phyloP scores from a whole-genome alignment of 1,284 basidiomycete genomes.

The Apiotrichum domesticum region DNA sequence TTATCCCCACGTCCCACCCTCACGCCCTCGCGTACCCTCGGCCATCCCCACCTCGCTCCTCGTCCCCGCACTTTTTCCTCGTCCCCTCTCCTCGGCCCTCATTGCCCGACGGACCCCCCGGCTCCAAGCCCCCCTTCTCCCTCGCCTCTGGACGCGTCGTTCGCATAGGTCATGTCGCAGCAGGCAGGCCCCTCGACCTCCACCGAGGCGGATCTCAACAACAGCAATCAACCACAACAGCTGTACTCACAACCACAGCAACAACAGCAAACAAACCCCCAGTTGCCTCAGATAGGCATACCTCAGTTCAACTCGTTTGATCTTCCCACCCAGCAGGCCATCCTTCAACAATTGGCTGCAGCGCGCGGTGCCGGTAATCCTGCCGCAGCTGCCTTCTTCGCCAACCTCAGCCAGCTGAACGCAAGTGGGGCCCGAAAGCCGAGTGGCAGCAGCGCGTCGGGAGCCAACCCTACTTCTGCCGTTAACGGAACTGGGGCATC shows the following conservation, averaged over 20 bases:
- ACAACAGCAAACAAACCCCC: neutral
- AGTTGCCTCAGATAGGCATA: neutral
- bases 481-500: neutral
- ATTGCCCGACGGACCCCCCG: too few relatives aligned
- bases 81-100: too few relatives aligned
- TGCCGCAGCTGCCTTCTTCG: conserved; percentile 7
- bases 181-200: conserved; percentile 10
- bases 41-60: too few relatives aligned
- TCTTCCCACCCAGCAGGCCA: conserved; percentile 7
- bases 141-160: neutral
- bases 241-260: neutral
- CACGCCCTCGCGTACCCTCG: neutral
- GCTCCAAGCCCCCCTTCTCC: neutral
- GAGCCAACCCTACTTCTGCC: neutral
- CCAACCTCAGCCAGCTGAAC: conserved; percentile 6
- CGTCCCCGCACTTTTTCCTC: too few relatives aligned
- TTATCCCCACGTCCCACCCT: neutral
- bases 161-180: conserved; percentile 8
- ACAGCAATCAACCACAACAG: neutral
- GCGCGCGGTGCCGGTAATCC: conserved; percentile 3
- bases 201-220: neutral
- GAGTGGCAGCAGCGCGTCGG: neutral
- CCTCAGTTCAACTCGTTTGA: conserved; percentile 6
- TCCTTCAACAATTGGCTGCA: conserved; percentile 15
- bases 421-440: neutral